Base-by-base conservation (phyloP, 139 green algal genomes). In the Penium margaritaceum region DNA sequence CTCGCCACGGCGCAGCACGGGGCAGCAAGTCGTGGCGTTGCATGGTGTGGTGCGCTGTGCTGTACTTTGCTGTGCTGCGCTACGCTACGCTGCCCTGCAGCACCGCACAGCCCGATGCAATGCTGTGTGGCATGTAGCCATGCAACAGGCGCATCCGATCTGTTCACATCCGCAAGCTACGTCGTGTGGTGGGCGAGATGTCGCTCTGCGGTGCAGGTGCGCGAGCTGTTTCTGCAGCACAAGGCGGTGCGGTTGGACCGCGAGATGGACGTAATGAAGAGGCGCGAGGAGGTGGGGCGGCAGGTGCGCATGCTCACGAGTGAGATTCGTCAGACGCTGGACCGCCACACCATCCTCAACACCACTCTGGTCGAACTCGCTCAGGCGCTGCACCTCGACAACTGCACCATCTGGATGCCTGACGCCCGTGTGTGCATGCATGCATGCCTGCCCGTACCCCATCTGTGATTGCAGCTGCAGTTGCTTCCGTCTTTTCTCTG, bases 361-460 rank as follows among this genome's bases (percentile, higher is more conserved):
- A 77, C 70, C 39, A 72, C 70, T 15, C 54, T 70, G 6, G 54
- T 76, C 17, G 57, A 77, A 21, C 70, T 77, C 0, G 55, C 55
- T 1, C 70, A 58, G 19, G 30, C 55, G 34, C 70, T 77, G 5
- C 19, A 17, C 27, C 70, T 77, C 33, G 70, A 69, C 3, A 77
- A 77, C 37, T 77, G 55, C 55, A 70, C 57, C 55, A 71, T 77
- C 43, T 77, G 70, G 70, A 77, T 77, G 70, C 70, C 54, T 6
- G 27, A 60, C 57, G 3, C 43, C 14, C 24, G 55, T 70, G 34
- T 54, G 62, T 57, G 3, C 12, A 51, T 12, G 12, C 41, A 51
- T 51, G 41, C 12, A 12, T 12, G 41, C 41, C 12, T 58, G 46
- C 46, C 46, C 2, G 7, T 32, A 21, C 1, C 46, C 7, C 29